Evolutionary conservation across 768 basidiomycete species (phyloP).

Genomic region (Phaeotremella skinneri): DNA sequence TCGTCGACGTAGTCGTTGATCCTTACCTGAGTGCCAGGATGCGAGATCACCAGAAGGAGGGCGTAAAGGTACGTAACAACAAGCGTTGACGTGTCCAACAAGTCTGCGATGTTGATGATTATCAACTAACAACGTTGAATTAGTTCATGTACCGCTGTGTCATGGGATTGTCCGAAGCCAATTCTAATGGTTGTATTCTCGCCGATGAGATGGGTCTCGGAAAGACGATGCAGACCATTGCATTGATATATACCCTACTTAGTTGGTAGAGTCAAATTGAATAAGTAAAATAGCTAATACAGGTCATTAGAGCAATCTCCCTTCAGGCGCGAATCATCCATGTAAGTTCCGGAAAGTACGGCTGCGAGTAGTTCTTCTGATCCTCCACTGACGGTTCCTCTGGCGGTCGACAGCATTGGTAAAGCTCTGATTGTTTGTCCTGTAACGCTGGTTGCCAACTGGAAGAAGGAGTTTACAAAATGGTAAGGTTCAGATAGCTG

Average conservation of each 20-base stretch:
- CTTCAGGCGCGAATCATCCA: conserved; percentile 22
- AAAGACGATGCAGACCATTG: conserved; percentile 86
- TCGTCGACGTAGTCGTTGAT: conserved; percentile 79
- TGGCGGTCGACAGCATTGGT: conserved; percentile 55
- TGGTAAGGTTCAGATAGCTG: conserved; percentile 61
- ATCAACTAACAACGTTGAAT: conserved; percentile 55
- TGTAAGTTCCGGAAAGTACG: no score
- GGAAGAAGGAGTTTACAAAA: conserved; percentile 92
- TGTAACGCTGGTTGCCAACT: conserved; percentile 87
- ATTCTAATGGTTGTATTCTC: conserved; percentile 86
- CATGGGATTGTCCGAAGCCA: conserved; percentile 88
- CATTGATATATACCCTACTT: conserved; percentile 87
- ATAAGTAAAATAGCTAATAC: conserved; percentile 3
- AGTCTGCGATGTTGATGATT: not conserved
- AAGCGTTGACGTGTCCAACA: not conserved
- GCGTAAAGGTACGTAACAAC: conserved; percentile 52
- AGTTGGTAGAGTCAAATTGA: conserved; percentile 58
- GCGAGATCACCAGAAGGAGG: conserved; percentile 87
- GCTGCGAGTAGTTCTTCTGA: not conserved
- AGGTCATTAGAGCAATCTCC: conserved; percentile 38
- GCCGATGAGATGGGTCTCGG: conserved; percentile 99
- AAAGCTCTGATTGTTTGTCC: conserved; percentile 93
- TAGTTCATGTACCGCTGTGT: conserved; percentile 93
- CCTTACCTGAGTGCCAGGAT: conserved; percentile 73
- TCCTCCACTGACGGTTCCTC: conserved; percentile 7